Base-by-base conservation (phyloP, 73 alveolate species). In the Paramecium biaurelia region DNA sequence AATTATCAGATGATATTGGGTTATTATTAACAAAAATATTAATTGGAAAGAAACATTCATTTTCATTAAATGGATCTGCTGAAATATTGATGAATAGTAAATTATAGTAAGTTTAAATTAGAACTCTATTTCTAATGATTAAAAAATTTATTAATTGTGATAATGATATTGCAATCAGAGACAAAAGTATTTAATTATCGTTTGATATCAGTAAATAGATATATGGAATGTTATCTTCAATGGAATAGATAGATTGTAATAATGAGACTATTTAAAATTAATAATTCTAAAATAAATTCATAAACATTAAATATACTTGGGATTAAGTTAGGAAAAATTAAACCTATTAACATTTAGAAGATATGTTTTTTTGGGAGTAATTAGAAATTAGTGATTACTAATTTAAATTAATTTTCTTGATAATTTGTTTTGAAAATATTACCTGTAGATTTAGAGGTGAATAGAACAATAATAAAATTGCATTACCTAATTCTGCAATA, bases 341-440 rank as follows among this genome's bases (percentile, higher is more conserved):
- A 45, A 43, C 72, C 9, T 38, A 26, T 37, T 28, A 72, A 37
- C 90, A 41, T 14, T 41, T 79, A 24, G 90, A 79, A 14, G 90
- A 79, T 20, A 38, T 79, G 41, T 79, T 79, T 37, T 79, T 79
- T 24, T 79, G 90, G 90, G 90, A 79, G 14, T 43, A 41, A 45
- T 47, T 79, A 10, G 90, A 79, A 20, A 0, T 79, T 1, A 79
- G 90, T 45, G 90, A 79, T 24, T 45, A 41, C 90, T 18, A 79
- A 21, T 79, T 79, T 34, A 24, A 79, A 41, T 24, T 79, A 24
- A 79, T 79, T 1, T 47, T 30, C 7, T 45, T 79, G 18, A 45
- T 79, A 9, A 79, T 79, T n/a, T 79, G 76, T 42, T 79, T 79
- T 24, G 90, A 79, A 26, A 79, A 79, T 20, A 47, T 79, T 14